phyloP scores from a whole-genome alignment of 2,329 filamentous ascomycete genomes.

The Penicillium sp. region DNA sequence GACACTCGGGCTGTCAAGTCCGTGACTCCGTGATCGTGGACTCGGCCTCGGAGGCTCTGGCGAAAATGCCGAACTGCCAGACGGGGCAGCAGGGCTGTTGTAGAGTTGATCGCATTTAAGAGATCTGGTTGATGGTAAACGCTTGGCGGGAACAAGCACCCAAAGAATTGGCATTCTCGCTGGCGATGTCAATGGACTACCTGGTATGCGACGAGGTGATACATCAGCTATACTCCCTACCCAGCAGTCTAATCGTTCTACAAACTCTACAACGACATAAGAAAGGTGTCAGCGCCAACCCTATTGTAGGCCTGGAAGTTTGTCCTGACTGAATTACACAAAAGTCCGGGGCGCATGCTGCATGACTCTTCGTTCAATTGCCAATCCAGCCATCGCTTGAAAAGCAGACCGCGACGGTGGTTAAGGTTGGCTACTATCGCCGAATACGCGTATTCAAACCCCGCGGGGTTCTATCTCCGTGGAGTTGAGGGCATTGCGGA shows the following conservation, averaged over 20 bases:
- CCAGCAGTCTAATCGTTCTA: too few relatives aligned
- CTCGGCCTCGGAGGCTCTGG: not conserved
- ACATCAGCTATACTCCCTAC: too few relatives aligned
- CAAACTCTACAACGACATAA: too few relatives aligned
- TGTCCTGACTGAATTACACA: not conserved
- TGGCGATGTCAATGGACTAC: too few relatives aligned
- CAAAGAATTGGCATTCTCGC: not conserved
- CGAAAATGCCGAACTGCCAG: not conserved
- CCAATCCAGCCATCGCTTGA: not conserved
- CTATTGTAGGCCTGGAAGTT: not conserved
- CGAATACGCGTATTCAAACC: not conserved
- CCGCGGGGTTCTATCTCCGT: not conserved
- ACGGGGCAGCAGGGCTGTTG: too few relatives aligned
- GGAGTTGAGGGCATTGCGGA: not conserved
- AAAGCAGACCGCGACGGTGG: not conserved
- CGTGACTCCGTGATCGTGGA: not conserved
- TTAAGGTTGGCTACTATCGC: not conserved
- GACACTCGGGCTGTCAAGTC: not conserved
- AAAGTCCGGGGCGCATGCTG: constrained; percentile 2
- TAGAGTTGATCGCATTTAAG: not conserved
- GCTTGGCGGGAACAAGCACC: not conserved
- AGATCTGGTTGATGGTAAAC: not conserved
- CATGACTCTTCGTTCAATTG: not conserved
- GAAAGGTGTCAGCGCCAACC: not conserved
- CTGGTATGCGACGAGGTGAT: too few relatives aligned